Conservation (phyloP, 2,329 filamentous ascomycete species). For the Fusarium papillatum region DNA sequence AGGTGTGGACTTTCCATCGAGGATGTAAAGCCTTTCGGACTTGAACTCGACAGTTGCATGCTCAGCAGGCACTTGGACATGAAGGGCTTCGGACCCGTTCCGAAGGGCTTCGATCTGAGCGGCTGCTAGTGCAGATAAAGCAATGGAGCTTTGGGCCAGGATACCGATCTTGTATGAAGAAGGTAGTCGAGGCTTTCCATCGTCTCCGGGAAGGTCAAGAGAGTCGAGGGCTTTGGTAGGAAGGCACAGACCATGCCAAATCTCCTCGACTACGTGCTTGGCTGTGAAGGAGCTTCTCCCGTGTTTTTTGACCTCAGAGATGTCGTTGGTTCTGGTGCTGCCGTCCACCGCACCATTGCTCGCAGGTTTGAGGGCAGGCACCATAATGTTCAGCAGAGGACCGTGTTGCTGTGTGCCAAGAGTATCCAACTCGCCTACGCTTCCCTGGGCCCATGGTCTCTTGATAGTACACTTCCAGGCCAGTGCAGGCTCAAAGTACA, state of each 20-base stretch:
- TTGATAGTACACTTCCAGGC: slow-evolving; percentile 61
- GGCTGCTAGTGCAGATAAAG: slow-evolving; percentile 63
- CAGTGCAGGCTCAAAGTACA: slow-evolving; percentile 57
- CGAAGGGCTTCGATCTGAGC: slow-evolving; percentile 58
- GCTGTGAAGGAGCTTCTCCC: not conserved
- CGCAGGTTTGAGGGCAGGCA: slow-evolving; percentile 10
- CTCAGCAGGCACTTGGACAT: slow-evolving; percentile 56
- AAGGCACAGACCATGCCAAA: slow-evolving; percentile 32
- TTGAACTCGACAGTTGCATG: slow-evolving; percentile 67
- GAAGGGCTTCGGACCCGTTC: slow-evolving; percentile 44
- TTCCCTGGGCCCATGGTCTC: slow-evolving; percentile 50
- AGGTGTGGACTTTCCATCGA: slow-evolving; percentile 53
- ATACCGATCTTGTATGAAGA: slow-evolving; percentile 68
- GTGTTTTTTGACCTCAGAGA: not conserved
- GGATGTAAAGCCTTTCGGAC: slow-evolving; percentile 62
- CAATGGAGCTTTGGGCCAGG: slow-evolving; percentile 66
- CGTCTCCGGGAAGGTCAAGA: slow-evolving; percentile 25
- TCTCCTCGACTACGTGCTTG: slow-evolving; percentile 16
- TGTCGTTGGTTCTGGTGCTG: not conserved
- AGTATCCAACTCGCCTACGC: slow-evolving; percentile 53
- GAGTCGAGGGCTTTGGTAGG: slow-evolving; percentile 17
- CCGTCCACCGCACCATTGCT: not conserved
- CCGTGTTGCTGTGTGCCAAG: slow-evolving; percentile 56
- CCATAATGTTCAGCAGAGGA: slow-evolving; percentile 45
- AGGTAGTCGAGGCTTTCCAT: slow-evolving; percentile 46